These are phyloP conservation scores for peach (Prunus persica) DNA, from an alignment of 306 rosid species.

Conservation along the genomic window DNA sequence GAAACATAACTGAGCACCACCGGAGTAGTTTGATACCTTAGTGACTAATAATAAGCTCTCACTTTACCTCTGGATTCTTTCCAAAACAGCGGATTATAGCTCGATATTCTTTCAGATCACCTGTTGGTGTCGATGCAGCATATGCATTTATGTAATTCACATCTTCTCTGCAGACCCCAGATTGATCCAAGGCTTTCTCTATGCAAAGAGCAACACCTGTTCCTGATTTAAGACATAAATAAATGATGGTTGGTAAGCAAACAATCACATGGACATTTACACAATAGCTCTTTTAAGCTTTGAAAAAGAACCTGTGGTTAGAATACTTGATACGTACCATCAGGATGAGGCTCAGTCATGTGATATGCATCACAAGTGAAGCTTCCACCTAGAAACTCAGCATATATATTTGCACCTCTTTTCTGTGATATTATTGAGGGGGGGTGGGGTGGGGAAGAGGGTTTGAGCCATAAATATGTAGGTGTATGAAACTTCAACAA, in stretches of 20 bases:
- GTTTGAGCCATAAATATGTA: not conserved
- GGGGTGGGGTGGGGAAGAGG: slow-evolving; percentile 1
- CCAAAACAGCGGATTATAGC: slow-evolving; percentile 65
- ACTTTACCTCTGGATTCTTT: slow-evolving; percentile 52
- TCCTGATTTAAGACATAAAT: slow-evolving; percentile 34
- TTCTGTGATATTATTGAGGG: slow-evolving; percentile 38
- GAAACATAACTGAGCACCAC: not conserved
- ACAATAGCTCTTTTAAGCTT: not conserved
- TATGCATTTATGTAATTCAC: slow-evolving; percentile 77
- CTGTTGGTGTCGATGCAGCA: slow-evolving; percentile 69
- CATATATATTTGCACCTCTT: slow-evolving; percentile 72
- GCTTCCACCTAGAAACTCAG: slow-evolving; percentile 83
- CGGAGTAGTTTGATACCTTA: not conserved
- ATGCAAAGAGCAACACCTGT: slow-evolving; percentile 61
- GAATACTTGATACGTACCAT: slow-evolving; percentile 37
- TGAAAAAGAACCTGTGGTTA: not conserved
- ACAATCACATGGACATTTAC: not conserved
- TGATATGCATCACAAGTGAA: slow-evolving; percentile 66
- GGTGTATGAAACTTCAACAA: not conserved
- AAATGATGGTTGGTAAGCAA: not conserved
- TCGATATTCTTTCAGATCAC: slow-evolving; percentile 64
- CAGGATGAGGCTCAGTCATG: slow-evolving; percentile 62
- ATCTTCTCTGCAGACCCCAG: slow-evolving; percentile 69
- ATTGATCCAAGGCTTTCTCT: slow-evolving; percentile 62
- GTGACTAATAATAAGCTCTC: not conserved